Evolutionary conservation across 805 yeast species (phyloP).

Genomic region (Nakazawaea holstii): DNA sequence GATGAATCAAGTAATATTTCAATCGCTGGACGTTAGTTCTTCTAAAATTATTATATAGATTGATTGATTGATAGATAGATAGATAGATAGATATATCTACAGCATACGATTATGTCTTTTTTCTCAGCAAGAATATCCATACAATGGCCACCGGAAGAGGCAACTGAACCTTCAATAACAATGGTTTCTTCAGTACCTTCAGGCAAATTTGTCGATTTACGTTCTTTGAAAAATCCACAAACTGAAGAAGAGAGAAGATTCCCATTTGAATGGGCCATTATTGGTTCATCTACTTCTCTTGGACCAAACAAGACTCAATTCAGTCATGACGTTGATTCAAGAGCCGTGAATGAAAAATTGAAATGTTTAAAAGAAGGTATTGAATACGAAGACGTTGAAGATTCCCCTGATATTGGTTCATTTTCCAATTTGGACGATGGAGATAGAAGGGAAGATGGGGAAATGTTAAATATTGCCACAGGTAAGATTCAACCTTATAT

Average conservation of each 20-base stretch:
- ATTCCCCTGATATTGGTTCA: conserved; percentile 38
- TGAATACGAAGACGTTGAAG: conserved; percentile 13
- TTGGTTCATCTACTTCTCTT: conserved; percentile 40
- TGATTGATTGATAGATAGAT: background rate
- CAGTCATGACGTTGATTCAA: conserved; percentile 29
- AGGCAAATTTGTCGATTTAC: conserved; percentile 42
- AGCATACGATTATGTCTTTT: conserved; percentile 13
- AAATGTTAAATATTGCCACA: conserved; percentile 40
- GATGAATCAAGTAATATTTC: too few relatives aligned
- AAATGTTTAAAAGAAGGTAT: conserved; percentile 2
- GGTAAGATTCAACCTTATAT: conserved; percentile 37
- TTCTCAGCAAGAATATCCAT: conserved; percentile 44
- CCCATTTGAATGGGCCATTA: conserved; percentile 56
- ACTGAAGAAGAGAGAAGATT: conserved; percentile 24
- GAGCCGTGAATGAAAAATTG: conserved; percentile 13
- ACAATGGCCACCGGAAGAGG: conserved; percentile 42
- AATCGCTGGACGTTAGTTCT: too few relatives aligned
- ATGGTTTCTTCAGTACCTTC: conserved; percentile 40
- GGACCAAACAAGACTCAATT: conserved; percentile 32
- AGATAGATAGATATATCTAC: too few relatives aligned
- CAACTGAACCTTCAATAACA: conserved; percentile 41
- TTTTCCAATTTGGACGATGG: conserved; percentile 34
- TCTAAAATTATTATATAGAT: too few relatives aligned
- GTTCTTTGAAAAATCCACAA: conserved; percentile 27
- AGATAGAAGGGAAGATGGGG: conserved; percentile 44